Evolutionary conservation across 805 yeast species (phyloP), one percentile per base, ranked within the genome.

Genomic region (Candida vaughaniae): DNA sequence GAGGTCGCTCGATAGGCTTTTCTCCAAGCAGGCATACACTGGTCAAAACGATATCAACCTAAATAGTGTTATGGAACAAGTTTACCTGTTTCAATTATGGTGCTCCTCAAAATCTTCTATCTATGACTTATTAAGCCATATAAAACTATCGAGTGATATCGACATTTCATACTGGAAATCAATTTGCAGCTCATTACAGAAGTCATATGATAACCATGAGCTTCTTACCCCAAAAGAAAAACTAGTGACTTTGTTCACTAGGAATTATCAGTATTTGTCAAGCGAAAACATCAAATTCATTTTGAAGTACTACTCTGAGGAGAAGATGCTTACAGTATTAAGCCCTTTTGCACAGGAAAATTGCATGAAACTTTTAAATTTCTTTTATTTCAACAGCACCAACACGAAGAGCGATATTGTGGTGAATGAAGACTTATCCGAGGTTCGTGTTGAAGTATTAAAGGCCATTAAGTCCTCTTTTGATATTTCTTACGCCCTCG

Each of bases 271-370:
- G 3, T 53, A 55, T 33, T 45, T 78, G 18, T 58, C 69, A 8
- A 58, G 60, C 1, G 58, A 55, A 3, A 59, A 62, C 8, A 64
- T 72, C n/a, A 45, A 56, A 4, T 67, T 63, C 35, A 69, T 84
- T 3, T 52, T 83, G 18, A 56, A 63, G 3, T 71, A 62, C 46
- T 80, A 77, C 51, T 57, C 60, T 3, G 62, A 65, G 9, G 75
- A 75, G 35, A 69, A 72, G 36, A 50, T 71, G 20, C 82, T 90
- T 49, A 67, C 80, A 2, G 74, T 78, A 8, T 52, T 79, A 5
- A 57, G 72, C 20, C 62, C 71, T 0, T 55, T 66, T 6, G 82
- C 89, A 85, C 58, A 60, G 31, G 64, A 57, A 2, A 75, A 76
- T 43, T 60, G 77, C 27, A 53, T 55, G 5, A 54, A 58, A 20